These are phyloP conservation scores for Liriodendron chinense DNA, from an alignment of 164 flowering plant species.

Conservation along the genomic window DNA sequence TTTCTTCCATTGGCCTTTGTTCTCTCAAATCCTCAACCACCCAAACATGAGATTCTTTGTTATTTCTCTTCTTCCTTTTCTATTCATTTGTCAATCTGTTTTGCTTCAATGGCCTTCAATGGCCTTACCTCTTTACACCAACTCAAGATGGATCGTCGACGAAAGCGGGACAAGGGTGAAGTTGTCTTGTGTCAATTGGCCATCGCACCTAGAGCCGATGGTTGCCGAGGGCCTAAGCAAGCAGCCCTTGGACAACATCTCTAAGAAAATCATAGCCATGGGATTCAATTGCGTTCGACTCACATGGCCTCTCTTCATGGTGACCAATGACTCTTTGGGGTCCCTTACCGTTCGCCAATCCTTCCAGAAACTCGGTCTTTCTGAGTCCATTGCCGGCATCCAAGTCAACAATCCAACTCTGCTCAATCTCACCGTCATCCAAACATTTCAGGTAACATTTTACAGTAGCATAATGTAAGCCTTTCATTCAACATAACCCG, in stretches of 20 bases:
- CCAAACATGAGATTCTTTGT: slow-evolving; percentile 4
- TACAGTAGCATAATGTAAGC: no score
- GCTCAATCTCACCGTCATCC: slow-evolving; percentile 59
- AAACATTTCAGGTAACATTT: slow-evolving; percentile 62
- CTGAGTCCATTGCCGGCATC: slow-evolving; percentile 54
- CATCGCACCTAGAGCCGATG: slow-evolving; percentile 60
- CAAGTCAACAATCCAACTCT: slow-evolving; percentile 66
- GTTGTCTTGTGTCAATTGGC: slow-evolving; percentile 85
- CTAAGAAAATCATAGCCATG: slow-evolving; percentile 43
- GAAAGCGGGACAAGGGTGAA: slow-evolving; percentile 61
- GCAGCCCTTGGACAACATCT: slow-evolving; percentile 62
- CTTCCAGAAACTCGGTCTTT: slow-evolving; percentile 53
- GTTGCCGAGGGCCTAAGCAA: slow-evolving; percentile 91
- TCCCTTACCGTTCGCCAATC: slow-evolving; percentile 68
- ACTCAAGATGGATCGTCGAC: slow-evolving; percentile 79
- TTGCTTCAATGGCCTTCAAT: neutral
- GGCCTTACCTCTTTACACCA: slow-evolving; percentile 55
- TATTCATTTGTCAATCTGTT: neutral
- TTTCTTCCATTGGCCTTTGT: neutral
- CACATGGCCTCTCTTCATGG: slow-evolving; percentile 76
- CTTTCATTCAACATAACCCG: neutral
- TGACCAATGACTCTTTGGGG: slow-evolving; percentile 55
- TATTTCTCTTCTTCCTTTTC: neutral
- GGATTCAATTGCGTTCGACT: slow-evolving; percentile 89
- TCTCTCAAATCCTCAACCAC: neutral